Conservation (phyloP, 208 protist genomes). For the Endotrypanum monterogeii region DNA sequence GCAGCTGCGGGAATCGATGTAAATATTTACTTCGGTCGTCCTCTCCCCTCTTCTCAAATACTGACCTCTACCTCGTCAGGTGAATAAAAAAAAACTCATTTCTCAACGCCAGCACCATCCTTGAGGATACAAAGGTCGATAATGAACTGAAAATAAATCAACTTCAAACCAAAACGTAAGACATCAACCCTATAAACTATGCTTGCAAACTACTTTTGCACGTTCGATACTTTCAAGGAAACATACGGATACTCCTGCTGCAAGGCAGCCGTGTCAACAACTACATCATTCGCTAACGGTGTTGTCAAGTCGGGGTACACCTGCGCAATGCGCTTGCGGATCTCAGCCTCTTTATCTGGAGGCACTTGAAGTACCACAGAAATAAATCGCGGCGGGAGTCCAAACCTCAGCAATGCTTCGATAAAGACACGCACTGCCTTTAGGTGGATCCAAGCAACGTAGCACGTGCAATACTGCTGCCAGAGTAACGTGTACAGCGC, state of each 20-base stretch:
- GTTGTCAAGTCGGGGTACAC: conserved; percentile 70
- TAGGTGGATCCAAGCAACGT: conserved; percentile 92
- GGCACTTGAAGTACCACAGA: conserved; percentile 78
- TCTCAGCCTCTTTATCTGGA: conserved; percentile 70
- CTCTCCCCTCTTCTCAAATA: background rate
- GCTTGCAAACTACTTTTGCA: conserved; percentile 54
- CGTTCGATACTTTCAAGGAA: conserved; percentile 79
- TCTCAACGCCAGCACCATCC: background rate
- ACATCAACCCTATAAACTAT: conserved; percentile 11
- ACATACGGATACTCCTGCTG: conserved; percentile 90
- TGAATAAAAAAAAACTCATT: background rate
- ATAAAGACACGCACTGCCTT: conserved; percentile 93
- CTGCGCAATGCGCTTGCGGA: conserved; percentile 72
- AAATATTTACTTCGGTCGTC: background rate
- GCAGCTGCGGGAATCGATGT: background rate
- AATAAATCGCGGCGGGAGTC: conserved; percentile 87
- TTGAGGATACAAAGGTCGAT: conserved; percentile 4
- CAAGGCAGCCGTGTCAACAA: conserved; percentile 58
- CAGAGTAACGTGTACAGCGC: conserved; percentile 80
- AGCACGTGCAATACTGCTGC: conserved; percentile 89
- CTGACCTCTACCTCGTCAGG: background rate
- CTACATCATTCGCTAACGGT: conserved; percentile 49
- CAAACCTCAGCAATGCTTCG: conserved; percentile 90
- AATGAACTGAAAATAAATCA: conserved; percentile 1
- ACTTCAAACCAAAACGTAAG: conserved; percentile 8